A percentile compares a stretch with the other conserved stretches of the same genome.
Conservation (phyloP, 2,329 filamentous ascomycete genomes). For the Cytospora leucostoma region DNA sequence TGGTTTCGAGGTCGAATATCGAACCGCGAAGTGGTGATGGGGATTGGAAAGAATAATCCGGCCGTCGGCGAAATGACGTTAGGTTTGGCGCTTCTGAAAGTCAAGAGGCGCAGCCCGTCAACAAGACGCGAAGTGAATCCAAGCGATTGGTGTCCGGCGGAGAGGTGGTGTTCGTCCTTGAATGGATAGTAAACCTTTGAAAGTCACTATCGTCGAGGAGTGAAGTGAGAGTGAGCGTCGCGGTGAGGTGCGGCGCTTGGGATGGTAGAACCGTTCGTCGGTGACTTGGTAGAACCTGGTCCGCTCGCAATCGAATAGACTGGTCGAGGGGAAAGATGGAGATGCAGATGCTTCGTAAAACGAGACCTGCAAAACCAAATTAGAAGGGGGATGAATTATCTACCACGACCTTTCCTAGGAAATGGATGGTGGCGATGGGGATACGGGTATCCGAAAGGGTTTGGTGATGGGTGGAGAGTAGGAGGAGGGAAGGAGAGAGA, state of each 20-base stretch:
- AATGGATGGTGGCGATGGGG: constrained; percentile 28
- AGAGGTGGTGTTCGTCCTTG: constrained; percentile 11
- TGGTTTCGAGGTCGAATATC: constrained; percentile 3
- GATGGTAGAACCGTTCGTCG: constrained; percentile 6
- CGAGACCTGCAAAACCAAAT: constrained; percentile 27
- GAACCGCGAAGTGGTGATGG: constrained; percentile 10
- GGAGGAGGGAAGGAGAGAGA: constrained; percentile 17
- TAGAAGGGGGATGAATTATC: constrained; percentile 23
- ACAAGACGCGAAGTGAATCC: constrained; percentile 19
- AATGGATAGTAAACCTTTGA: constrained; percentile 6
- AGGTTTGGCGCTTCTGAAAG: neutral
- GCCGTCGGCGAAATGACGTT: constrained; percentile 8
- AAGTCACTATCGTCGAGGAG: constrained; percentile 16
- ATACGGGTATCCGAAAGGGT: constrained; percentile 24
- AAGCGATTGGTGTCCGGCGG: constrained; percentile 16
- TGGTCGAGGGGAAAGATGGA: constrained; percentile 19
- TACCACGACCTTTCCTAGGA: constrained; percentile 27
- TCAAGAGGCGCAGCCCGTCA: constrained; percentile 20
- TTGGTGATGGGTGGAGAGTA: constrained; percentile 17
- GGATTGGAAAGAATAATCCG: constrained; percentile 1
- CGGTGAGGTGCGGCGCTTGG: constrained; percentile 14
- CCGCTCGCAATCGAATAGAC: constrained; percentile 22
- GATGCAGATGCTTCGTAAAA: constrained; percentile 19
- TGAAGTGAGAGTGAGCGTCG: constrained; percentile 17
- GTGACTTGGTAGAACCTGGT: constrained; percentile 19